A percentile compares a stretch with the other conserved stretches of the same genome.
Evolutionary conservation across 192 early-diverging fungal species (phyloP).

Genomic region (Coemansia sp.): DNA sequence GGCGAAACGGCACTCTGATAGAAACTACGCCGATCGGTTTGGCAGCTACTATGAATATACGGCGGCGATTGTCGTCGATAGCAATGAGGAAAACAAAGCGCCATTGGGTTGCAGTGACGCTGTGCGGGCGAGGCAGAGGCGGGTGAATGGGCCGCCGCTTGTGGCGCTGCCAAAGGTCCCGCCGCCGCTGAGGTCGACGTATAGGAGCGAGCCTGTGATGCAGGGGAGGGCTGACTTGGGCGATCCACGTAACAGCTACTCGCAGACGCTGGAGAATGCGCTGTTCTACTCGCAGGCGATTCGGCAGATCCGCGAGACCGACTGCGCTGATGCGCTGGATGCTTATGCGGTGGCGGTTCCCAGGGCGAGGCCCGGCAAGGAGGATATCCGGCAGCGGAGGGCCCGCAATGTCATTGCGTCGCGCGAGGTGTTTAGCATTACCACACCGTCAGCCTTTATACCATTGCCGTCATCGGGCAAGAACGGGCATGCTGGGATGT

Average conservation of each 20-base stretch:
- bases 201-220: conserved; percentile 45
- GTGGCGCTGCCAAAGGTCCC: background rate
- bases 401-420: conserved; percentile 48
- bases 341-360: conserved; percentile 25
- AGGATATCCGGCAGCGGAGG: conserved; percentile 44
- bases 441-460: conserved; percentile 32
- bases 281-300: conserved; percentile 51
- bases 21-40: conserved; percentile 29
- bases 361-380: conserved; percentile 39
- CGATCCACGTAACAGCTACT: conserved; percentile 29
- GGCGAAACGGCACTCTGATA: background rate
- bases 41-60: conserved; percentile 35
- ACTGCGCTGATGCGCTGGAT: conserved; percentile 18
- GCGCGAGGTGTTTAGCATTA: conserved; percentile 41
- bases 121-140: background rate
- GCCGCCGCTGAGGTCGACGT: conserved; percentile 34
- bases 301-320: conserved; percentile 35
- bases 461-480: conserved; percentile 9
- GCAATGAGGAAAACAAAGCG: background rate
- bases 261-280: conserved; percentile 50
- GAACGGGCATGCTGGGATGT: background rate
- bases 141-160: background rate
- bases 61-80: conserved; percentile 8
- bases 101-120: conserved; percentile 1
- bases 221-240: background rate